These are phyloP conservation scores for Diaporthe aspalathi DNA, from an alignment of 2,329 filamentous ascomycete genomes.

Conservation along the genomic window DNA sequence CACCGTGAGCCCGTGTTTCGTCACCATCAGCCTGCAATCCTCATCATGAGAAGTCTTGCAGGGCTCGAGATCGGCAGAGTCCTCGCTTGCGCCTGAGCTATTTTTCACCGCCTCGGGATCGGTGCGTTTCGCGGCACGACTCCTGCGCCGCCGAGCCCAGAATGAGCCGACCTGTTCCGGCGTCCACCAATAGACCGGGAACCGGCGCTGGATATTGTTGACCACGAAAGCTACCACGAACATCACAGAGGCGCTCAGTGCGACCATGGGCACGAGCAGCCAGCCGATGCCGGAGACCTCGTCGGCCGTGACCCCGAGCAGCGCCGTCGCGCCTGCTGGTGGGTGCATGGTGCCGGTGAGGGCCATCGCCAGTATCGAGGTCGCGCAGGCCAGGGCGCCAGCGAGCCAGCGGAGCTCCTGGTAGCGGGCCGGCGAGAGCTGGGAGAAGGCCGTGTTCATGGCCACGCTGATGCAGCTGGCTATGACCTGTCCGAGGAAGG, in stretches of 20 bases:
- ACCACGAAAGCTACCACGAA: conserved; percentile 70
- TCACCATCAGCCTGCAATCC: conserved; percentile 19
- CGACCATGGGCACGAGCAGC: conserved; percentile 72
- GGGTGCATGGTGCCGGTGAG: conserved; percentile 79
- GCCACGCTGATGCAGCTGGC: conserved; percentile 70
- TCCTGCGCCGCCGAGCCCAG: conserved; percentile 35
- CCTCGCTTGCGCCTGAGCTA: neutral
- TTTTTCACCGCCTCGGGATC: neutral
- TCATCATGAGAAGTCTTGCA: conserved; percentile 12
- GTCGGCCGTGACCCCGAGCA: conserved; percentile 73
- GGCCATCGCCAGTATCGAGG: conserved; percentile 73
- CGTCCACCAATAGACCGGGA: conserved; percentile 79
- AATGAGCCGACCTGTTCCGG: conserved; percentile 51
- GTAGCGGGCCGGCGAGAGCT: conserved; percentile 53
- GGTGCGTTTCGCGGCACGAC: neutral
- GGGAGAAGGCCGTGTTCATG: conserved; percentile 73
- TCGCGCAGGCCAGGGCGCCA: conserved; percentile 73
- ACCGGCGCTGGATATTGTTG: conserved; percentile 76
- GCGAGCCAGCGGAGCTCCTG: conserved; percentile 71
- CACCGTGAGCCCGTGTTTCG: conserved; percentile 18
- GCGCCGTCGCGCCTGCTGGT: conserved; percentile 78
- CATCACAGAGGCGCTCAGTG: conserved; percentile 72
- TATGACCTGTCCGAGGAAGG: conserved; percentile 74
- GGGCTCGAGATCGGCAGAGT: neutral
- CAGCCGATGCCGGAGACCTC: conserved; percentile 70